A percentile compares a stretch with the other conserved stretches of the same genome.
phyloP scores from a whole-genome alignment of 768 basidiomycete genomes.

The Hypholoma fasciculare region DNA sequence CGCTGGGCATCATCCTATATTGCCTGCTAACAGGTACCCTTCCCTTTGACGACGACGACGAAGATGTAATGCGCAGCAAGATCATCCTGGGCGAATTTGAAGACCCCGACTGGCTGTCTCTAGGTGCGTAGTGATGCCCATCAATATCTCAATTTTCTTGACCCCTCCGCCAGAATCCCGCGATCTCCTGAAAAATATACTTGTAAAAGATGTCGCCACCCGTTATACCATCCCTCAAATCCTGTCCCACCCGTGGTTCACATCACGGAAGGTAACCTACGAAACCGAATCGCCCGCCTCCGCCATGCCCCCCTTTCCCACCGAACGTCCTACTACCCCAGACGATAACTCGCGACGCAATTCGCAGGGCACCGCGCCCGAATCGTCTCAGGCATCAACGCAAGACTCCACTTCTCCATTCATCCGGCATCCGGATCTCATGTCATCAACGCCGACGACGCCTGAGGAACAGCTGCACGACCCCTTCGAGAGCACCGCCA shows the following conservation, averaged over 20 bases:
- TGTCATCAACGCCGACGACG: conserved; percentile 54
- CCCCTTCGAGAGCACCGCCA: conserved; percentile 39
- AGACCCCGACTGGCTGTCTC: conserved; percentile 89
- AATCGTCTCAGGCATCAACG: conserved; percentile 56
- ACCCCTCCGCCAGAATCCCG: conserved; percentile 66
- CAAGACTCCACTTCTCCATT: conserved; percentile 52
- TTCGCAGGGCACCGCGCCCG: conserved; percentile 27
- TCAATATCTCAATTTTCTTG: not conserved
- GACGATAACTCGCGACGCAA: conserved; percentile 21
- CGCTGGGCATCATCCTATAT: conserved; percentile 89
- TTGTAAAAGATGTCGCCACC: conserved; percentile 73
- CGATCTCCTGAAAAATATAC: conserved; percentile 74
- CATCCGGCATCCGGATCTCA: conserved; percentile 32
- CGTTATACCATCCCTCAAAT: conserved; percentile 85
- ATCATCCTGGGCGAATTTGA: conserved; percentile 88
- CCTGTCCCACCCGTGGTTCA: conserved; percentile 87
- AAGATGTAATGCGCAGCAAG: conserved; percentile 76
- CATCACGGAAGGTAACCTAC: conserved; percentile 33
- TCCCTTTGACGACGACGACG: conserved; percentile 91
- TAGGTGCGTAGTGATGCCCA: conserved; percentile 49
- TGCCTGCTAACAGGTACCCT: conserved; percentile 86
- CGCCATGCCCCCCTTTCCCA: conserved; percentile 25
- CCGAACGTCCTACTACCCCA: conserved; percentile 18
- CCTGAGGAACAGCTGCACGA: conserved; percentile 51
- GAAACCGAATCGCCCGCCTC: conserved; percentile 30